phyloP scores from a whole-genome alignment of 768 basidiomycete genomes.

The Holtermanniella nyarrowii region DNA sequence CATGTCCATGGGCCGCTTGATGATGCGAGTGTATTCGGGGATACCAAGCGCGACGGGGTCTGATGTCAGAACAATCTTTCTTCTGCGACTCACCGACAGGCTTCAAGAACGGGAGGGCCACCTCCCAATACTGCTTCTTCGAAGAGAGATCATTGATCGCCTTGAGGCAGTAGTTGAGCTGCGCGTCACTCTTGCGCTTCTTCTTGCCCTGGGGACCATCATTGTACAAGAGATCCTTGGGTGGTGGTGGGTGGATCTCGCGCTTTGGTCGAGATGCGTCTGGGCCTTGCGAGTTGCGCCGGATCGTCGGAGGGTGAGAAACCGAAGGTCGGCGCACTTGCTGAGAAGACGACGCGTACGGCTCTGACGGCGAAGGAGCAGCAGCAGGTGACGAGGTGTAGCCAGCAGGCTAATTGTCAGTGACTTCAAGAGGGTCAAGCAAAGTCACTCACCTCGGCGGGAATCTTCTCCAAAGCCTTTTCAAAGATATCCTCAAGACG shows the following conservation, averaged over 20 bases:
- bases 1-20: slow-evolving; percentile 95
- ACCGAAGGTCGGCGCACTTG: slow-evolving; percentile 60
- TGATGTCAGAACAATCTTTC: slow-evolving; percentile 29
- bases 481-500: slow-evolving; percentile 76
- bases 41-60: slow-evolving; percentile 70
- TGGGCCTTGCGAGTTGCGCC: slow-evolving; percentile 49
- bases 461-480: slow-evolving; percentile 75
- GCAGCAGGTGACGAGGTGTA: slow-evolving; percentile 10
- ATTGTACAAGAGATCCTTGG: slow-evolving; percentile 77
- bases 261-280: slow-evolving; percentile 68
- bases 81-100: slow-evolving; percentile 66
- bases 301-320: slow-evolving; percentile 62
- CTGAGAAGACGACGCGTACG: not conserved
- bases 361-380: slow-evolving; percentile 11
- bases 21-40: slow-evolving; percentile 71
- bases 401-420: slow-evolving; percentile 7
- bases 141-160: slow-evolving; percentile 59
- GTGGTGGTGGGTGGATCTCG: slow-evolving; percentile 90
- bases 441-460: slow-evolving; percentile 56
- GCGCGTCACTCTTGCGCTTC: slow-evolving; percentile 55
- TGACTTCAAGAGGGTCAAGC: not conserved
- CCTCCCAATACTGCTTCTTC: slow-evolving; percentile 62
- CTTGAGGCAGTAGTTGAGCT: slow-evolving; percentile 71
- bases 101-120: slow-evolving; percentile 79
- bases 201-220: slow-evolving; percentile 55